Conservation (phyloP, 352 stramenopile species). For the Phytopythium sindhum region DNA sequence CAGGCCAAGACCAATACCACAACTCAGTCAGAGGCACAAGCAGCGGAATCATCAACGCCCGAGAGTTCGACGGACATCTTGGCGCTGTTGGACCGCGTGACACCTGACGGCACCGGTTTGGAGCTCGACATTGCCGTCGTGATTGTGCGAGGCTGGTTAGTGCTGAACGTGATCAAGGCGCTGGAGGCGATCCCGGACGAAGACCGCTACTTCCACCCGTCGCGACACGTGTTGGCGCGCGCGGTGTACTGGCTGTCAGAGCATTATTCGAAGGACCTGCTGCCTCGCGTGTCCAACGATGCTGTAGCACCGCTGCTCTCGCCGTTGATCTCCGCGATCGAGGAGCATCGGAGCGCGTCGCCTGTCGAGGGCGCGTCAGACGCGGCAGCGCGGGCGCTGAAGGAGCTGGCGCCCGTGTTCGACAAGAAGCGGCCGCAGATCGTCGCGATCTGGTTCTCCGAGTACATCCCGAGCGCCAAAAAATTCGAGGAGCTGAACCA, state of each 20-base stretch:
- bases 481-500: slow-evolving; percentile 84
- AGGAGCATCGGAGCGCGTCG: slow-evolving; percentile 14
- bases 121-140: slow-evolving; percentile 13
- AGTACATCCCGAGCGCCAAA: slow-evolving; percentile 64
- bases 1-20: not conserved
- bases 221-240: slow-evolving; percentile 52
- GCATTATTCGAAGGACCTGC: slow-evolving; percentile 21
- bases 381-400: slow-evolving; percentile 39
- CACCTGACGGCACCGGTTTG: not conserved
- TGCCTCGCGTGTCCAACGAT: slow-evolving; percentile 12
- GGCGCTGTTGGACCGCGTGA: slow-evolving; percentile 3
- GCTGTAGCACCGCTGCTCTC: slow-evolving; percentile 9
- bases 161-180: slow-evolving; percentile 69
- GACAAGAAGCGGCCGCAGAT: slow-evolving; percentile 62
- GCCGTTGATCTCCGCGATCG: slow-evolving; percentile 16
- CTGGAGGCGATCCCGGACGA: slow-evolving; percentile 73
- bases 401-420: slow-evolving; percentile 56
- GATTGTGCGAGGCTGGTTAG: slow-evolving; percentile 32
- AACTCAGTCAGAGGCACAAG: not conserved
- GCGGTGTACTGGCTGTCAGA: slow-evolving; percentile 49
- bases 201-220: slow-evolving; percentile 81
- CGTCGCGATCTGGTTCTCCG: slow-evolving; percentile 72
- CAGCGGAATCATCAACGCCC: not conserved
- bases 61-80: slow-evolving; percentile 5
- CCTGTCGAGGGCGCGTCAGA: slow-evolving; percentile 17